Conservation (phyloP, 2,329 filamentous ascomycete species). For the Xylaria sp. region DNA sequence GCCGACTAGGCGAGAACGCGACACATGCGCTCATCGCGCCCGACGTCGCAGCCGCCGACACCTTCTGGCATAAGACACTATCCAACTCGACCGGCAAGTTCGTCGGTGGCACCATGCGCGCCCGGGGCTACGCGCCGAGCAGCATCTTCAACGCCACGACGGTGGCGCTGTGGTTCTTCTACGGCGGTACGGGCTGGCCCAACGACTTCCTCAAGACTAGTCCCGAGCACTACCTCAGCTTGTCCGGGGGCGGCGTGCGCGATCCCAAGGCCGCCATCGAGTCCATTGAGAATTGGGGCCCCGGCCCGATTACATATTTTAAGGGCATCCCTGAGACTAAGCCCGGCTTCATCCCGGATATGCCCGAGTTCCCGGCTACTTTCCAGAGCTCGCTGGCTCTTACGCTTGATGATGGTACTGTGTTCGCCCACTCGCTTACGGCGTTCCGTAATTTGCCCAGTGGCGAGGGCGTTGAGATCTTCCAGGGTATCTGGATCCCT, state of each 20-base stretch:
- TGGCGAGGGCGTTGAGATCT: conserved; percentile 32
- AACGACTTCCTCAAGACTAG: conserved; percentile 30
- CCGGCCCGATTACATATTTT: conserved; percentile 31
- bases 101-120: conserved; percentile 31
- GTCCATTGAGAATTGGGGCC: conserved; percentile 35
- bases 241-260: conserved; percentile 26
- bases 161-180: conserved; percentile 28
- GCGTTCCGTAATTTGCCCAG: conserved; percentile 25
- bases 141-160: conserved; percentile 30
- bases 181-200: conserved; percentile 26
- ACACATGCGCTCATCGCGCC: conserved; percentile 26
- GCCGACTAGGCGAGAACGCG: conserved; percentile 28
- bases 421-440: conserved; percentile 32
- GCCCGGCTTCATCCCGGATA: conserved; percentile 28
- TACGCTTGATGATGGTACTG: conserved; percentile 29
- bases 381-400: conserved; percentile 10
- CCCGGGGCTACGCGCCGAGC: conserved; percentile 26
- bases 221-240: conserved; percentile 35
- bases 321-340: conserved; percentile 17
- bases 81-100: conserved; percentile 25
- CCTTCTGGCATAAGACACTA: conserved; percentile 25
- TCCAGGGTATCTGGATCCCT: conserved; percentile 33
- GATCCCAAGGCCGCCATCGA: conserved; percentile 20
- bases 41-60: conserved; percentile 31
- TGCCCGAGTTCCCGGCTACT: conserved; percentile 18